Evolutionary conservation across 1,284 basidiomycete genomes (phyloP).

Genomic region (Tremellales sp.): DNA sequence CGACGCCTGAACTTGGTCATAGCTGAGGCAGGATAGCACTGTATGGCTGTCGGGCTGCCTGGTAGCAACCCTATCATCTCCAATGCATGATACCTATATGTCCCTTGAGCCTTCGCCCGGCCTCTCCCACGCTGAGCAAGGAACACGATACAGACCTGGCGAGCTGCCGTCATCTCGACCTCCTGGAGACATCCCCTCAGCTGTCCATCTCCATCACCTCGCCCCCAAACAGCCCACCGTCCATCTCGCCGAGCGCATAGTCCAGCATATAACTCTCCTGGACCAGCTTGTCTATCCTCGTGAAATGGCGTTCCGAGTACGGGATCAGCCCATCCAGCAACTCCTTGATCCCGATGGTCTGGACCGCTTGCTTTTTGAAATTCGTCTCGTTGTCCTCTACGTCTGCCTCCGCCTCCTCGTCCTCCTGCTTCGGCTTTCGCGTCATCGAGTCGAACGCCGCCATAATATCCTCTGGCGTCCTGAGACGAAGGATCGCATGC

Average conservation of each 20-base stretch:
- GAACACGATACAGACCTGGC: too few relatives aligned
- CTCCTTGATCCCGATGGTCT: conserved; percentile 57
- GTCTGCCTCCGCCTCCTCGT: conserved; percentile 37
- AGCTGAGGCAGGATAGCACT: too few relatives aligned
- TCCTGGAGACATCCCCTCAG: background rate
- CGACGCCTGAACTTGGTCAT: too few relatives aligned
- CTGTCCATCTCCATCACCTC: conserved; percentile 41
- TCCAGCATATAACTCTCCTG: conserved; percentile 94
- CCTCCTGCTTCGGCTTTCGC: conserved; percentile 27
- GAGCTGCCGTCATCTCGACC: too few relatives aligned
- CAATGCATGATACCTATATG: background rate
- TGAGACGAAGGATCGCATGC: conserved; percentile 73
- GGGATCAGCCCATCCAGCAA: conserved; percentile 81
- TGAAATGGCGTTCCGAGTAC: conserved; percentile 88
- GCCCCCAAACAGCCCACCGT: conserved; percentile 52
- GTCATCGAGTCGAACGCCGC: conserved; percentile 57
- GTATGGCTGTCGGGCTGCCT: too few relatives aligned
- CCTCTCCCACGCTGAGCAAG: background rate
- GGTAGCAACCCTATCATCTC: background rate
- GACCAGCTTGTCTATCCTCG: conserved; percentile 76
- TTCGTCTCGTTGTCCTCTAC: conserved; percentile 42
- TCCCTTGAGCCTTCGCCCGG: background rate
- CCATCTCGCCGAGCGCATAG: conserved; percentile 89
- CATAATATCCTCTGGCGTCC: conserved; percentile 67
- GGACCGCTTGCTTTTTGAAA: conserved; percentile 11